Conservation (phyloP, 1,284 basidiomycete genomes). For the Marasmius fiardii region DNA sequence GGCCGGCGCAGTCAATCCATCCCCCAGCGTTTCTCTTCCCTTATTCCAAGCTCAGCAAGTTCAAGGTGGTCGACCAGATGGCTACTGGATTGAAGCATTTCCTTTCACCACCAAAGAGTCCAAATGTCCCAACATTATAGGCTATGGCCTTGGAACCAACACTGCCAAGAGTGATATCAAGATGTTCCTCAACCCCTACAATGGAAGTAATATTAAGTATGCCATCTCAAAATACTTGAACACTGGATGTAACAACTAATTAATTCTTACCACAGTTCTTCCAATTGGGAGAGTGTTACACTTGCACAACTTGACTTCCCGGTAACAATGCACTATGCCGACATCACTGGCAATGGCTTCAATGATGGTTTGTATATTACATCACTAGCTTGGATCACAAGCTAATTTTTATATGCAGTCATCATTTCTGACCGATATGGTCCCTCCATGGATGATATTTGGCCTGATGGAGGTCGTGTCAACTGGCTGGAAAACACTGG, state of each 20-base stretch:
- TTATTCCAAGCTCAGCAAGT: too few species aligned
- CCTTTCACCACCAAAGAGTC: slow-evolving; percentile 17
- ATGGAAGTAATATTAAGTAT: neutral
- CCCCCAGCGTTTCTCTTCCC: too few species aligned
- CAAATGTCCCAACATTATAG: slow-evolving; percentile 49
- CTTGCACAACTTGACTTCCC: neutral
- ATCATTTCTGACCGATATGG: slow-evolving; percentile 28
- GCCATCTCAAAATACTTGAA: neutral
- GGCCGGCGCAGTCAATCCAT: too few species aligned
- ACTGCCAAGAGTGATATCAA: neutral
- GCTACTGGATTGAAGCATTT: slow-evolving; percentile 28
- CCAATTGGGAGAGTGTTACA: neutral
- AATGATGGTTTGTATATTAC: slow-evolving; percentile 22
- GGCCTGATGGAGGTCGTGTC: slow-evolving; percentile 22
- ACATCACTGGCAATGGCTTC: slow-evolving; percentile 22
- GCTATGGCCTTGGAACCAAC: slow-evolving; percentile 15
- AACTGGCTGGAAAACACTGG: slow-evolving; percentile 25
- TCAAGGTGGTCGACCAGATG: slow-evolving; percentile 15
- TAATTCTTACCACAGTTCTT: neutral
- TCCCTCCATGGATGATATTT: slow-evolving; percentile 23
- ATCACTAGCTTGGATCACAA: neutral
- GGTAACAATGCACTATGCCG: neutral
- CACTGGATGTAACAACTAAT: slow-evolving; percentile 2
- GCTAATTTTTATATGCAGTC: slow-evolving; percentile 15
- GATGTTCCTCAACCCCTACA: neutral